A percentile compares a stretch with the other conserved stretches of the same genome.
Conservation (phyloP, 805 yeast species). For the Teunomyces kruisii region DNA sequence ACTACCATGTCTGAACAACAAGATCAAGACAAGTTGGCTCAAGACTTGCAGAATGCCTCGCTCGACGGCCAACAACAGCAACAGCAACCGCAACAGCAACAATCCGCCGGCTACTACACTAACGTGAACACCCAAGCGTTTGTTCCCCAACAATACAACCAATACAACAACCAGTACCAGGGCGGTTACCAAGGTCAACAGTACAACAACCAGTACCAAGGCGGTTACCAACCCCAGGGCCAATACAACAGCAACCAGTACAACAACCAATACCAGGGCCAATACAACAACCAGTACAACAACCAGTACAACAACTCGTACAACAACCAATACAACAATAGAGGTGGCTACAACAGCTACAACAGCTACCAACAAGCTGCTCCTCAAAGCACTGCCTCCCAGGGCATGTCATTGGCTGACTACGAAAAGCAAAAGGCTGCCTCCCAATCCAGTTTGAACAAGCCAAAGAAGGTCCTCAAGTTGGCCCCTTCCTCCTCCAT, state of each 20-base stretch:
- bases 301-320: conserved; percentile 16
- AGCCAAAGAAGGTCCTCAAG: conserved; percentile 68
- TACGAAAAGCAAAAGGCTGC: conserved; percentile 68
- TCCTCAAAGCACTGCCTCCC: conserved; percentile 20
- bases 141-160: conserved; percentile 40
- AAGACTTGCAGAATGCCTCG: conserved; percentile 44
- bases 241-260: conserved; percentile 21
- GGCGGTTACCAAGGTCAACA: conserved; percentile 15
- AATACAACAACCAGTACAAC: conserved; percentile 14
- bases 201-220: conserved; percentile 19
- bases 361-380: conserved; percentile 9
- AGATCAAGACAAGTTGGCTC: conserved; percentile 42
- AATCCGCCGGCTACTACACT: conserved; percentile 31
- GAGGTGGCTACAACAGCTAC: conserved; percentile 22
- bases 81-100: conserved; percentile 10
- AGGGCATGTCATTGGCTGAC: conserved; percentile 75
- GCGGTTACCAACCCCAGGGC: conserved; percentile 16
- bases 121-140: conserved; percentile 51
- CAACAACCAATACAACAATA: conserved; percentile 15
- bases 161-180: conserved; percentile 22
- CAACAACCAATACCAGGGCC: conserved; percentile 15
- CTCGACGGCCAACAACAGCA: conserved; percentile 24
- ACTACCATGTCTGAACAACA: conserved; percentile 24
- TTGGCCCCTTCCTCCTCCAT: conserved; percentile 65
- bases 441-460: conserved; percentile 39